Evolutionary conservation across 2,329 filamentous ascomycete genomes (phyloP), one percentile per base, ranked within the genome.

Genomic region (Helicocarpus griseus): DNA sequence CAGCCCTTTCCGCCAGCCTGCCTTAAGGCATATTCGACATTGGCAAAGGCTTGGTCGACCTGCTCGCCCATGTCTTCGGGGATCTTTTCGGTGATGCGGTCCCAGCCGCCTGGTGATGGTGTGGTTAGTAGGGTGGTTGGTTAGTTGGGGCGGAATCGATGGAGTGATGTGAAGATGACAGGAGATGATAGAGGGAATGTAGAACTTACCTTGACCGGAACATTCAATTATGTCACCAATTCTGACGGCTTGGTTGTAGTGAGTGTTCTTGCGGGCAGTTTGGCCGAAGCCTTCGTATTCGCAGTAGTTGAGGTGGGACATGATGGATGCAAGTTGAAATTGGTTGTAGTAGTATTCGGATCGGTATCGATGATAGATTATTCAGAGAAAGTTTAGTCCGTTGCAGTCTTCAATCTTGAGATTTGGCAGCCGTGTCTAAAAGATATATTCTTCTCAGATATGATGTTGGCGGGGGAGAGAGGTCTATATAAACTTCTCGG

Each of bases 1-100:
- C 76, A 80, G 2, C 77, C 78, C 52, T 76, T 73, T 0, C 77
- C 77, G 1, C 81, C 80, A 0, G 78, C 78, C 14, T 73, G 58
- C 39, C 69, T 72, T 4, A 83, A 63, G 26, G 62, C 66, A 4
- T 69, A 60, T 1, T 84, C 77, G 8, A 82, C 75, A 51, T 83
- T 84, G 3, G 60, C 63, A 57, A 83, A 83, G 0, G 79, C 77
- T 49, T 73, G 69, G 47, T 76, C 74, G 44, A 79, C 74, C 49
- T 79, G 68, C 0, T 63, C 68, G 44, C 71, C 69, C 38, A 75
- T 64, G 9, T 75, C 69, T 2, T 57, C 58, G 50, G 60, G 52
- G 43, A 65, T 53, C 2, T 49, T 41, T n/a, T 51, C 56, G 8
- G 54, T 58, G 24, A 19, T 28, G 2, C 60, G 62, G 26, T 68